Base-by-base conservation (phyloP, 228 moss, liverwort and hornwort genomes). In the Sphagnum magellanicum region DNA sequence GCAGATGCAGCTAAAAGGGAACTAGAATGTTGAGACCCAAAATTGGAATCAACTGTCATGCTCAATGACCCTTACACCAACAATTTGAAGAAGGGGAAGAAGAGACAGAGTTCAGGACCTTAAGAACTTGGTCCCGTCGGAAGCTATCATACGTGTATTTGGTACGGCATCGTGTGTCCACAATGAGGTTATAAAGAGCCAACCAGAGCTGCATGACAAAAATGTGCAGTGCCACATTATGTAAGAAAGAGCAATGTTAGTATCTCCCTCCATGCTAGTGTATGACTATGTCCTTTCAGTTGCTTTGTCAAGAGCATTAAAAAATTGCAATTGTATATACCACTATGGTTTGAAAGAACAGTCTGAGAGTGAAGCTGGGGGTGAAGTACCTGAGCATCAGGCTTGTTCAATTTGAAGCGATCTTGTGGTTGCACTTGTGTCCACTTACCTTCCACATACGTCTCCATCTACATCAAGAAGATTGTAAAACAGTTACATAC, bases 401-500 rank as follows among this genome's bases (percentile, higher is more conserved):
- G 89, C 69, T 98, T 90, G 4, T 80, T 84, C 79, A 98, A 77
- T 71, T 90, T 90, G 77, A 91, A 93, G 47, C 84, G 76, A 73
- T 93, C 84, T 6, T 60, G 50, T 12, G 76, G 72, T 63, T 70
- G 78, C 13, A 92, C 71, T 79, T 89, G 87, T 61, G 67, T 68
- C 98, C 98, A 98, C 67, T 89, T 98, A 12, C 98, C 98, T 69
- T 93, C 90, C 16, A 74, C 79, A 75, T 84, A 93, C 68, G 83
- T 85, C 68, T 98, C 89, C 63, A 75, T 75, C 95, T 95, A 65
- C 72, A 80, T 9, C 53, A 47, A 59, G 32, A 32, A 32, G 32
- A 32, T 3, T 32, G 32, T 32, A 32, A 32, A 32, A 32, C 32
- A 2, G 32, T 32, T 32, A 32, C 32, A 32, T 32, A 32, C 32